Evolutionary conservation across 352 stramenopile genomes (phyloP).

Genomic region (Globisporangium canariense): DNA sequence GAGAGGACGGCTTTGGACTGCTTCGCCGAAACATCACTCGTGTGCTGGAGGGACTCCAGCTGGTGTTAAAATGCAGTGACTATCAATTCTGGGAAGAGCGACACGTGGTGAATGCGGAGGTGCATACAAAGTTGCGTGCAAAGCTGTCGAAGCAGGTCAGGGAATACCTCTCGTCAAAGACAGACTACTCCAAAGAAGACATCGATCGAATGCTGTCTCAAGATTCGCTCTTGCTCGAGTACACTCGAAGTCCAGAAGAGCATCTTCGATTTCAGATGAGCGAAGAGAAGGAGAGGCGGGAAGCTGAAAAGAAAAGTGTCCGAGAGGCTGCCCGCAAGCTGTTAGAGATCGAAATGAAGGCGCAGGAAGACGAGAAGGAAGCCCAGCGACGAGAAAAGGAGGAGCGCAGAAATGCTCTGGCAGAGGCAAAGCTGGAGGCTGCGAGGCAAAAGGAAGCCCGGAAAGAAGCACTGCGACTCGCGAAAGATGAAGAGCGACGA

Average conservation of each 20-base stretch:
- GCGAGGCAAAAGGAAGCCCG: constrained; percentile 60
- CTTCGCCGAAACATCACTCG: constrained; percentile 68
- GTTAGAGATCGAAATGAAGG: constrained; percentile 76
- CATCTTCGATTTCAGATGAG: constrained; percentile 27
- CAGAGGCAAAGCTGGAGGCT: constrained; percentile 61
- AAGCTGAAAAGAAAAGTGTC: constrained; percentile 68
- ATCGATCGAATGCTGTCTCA: constrained; percentile 42
- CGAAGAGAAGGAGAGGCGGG: constrained; percentile 49
- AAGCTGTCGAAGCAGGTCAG: constrained; percentile 59
- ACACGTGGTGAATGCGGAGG: constrained; percentile 54
- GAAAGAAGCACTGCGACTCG: constrained; percentile 55
- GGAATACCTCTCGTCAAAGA: constrained; percentile 32
- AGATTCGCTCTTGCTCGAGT: constrained; percentile 40
- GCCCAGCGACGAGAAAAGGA: constrained; percentile 61
- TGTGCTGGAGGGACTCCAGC: constrained; percentile 64
- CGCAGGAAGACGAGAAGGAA: constrained; percentile 72
- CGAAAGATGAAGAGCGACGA: constrained; percentile 64
- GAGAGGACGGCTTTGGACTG: constrained; percentile 80
- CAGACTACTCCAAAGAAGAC: constrained; percentile 32
- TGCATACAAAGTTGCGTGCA: constrained; percentile 55
- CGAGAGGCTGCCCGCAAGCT: constrained; percentile 66
- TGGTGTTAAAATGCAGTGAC: constrained; percentile 56
- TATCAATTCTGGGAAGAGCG: constrained; percentile 88
- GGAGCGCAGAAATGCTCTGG: constrained; percentile 64
- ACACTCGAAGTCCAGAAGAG: constrained; percentile 43